A percentile compares a stretch with the other conserved stretches of the same genome.
phyloP scores from a whole-genome alignment of 2,329 filamentous ascomycete species.

The Colletotrichum sp. region DNA sequence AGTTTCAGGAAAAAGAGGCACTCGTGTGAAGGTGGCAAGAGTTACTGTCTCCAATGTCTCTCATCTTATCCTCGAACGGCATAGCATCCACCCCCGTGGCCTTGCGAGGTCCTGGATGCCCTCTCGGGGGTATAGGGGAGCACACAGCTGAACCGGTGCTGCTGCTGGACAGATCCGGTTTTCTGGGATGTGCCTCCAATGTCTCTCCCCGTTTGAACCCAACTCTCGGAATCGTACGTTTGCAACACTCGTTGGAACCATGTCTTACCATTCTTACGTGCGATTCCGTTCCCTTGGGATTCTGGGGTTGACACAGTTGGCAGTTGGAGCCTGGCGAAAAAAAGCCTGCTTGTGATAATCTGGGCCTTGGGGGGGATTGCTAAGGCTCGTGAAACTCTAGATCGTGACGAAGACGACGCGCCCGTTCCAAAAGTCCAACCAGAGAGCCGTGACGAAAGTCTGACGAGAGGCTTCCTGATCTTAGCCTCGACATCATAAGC shows the following conservation, averaged over 20 bases:
- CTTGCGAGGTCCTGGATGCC: not conserved
- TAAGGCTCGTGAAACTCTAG: not conserved
- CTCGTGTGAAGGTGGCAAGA: not conserved
- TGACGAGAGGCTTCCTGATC: not conserved
- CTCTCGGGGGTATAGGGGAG: not conserved
- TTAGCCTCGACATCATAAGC: not conserved
- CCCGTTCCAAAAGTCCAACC: not conserved
- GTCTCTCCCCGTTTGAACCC: conserved; percentile 4
- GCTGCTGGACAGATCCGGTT: not conserved
- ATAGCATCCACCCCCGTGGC: not conserved
- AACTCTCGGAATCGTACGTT: conserved; percentile 1
- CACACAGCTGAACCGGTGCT: not conserved
- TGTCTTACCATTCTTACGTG: conserved; percentile 5
- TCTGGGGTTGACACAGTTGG: not conserved
- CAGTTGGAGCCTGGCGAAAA: not conserved
- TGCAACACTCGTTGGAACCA: not conserved
- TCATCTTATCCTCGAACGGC: not conserved
- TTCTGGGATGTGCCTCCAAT: not conserved
- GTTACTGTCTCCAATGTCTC: not conserved
- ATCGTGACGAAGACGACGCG: not conserved
- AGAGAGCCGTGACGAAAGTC: not conserved
- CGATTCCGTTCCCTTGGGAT: not conserved
- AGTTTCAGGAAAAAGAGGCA: not conserved
- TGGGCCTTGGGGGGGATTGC: not conserved
- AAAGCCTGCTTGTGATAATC: not conserved